Conservation (phyloP, 2,329 filamentous ascomycete genomes). For the Fusarium napiforme region DNA sequence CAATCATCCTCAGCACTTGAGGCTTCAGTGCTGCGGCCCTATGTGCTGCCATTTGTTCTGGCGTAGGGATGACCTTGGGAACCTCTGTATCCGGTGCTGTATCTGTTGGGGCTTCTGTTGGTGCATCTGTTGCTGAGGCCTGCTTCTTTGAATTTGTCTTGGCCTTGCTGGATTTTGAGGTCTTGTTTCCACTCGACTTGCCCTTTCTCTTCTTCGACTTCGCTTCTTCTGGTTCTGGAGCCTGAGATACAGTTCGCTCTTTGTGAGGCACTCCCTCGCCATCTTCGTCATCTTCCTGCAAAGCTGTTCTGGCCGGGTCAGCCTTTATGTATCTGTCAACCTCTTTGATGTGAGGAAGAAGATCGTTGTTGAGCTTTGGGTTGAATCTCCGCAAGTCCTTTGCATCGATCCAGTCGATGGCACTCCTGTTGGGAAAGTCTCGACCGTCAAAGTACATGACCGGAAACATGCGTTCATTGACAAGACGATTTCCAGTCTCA, state of each 20-base stretch:
- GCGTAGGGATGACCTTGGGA: background rate
- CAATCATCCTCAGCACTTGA: background rate
- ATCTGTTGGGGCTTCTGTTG: background rate
- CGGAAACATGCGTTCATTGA: constrained; percentile 28
- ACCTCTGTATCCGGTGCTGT: background rate
- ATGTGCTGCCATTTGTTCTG: background rate
- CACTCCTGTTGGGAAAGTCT: constrained; percentile 30
- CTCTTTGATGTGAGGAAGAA: constrained; percentile 8
- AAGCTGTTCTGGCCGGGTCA: background rate
- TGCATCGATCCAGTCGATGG: constrained; percentile 32
- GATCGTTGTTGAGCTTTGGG: background rate
- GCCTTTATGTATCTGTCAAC: constrained; percentile 4
- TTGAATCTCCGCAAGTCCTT: constrained; percentile 30
- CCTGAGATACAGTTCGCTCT: background rate
- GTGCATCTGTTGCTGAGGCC: too few relatives aligned
- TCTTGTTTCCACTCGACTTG: background rate
- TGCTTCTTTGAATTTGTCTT: background rate
- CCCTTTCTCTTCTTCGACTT: background rate
- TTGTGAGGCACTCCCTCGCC: background rate
- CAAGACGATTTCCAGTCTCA: constrained; percentile 4
- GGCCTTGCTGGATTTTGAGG: background rate
- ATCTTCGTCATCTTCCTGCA: background rate
- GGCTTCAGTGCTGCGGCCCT: background rate
- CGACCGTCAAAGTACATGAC: constrained; percentile 38
- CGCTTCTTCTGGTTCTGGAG: background rate